These are phyloP conservation scores for Viridothelium virens DNA, from an alignment of 495 filamentous ascomycete genomes.

Conservation along the genomic window DNA sequence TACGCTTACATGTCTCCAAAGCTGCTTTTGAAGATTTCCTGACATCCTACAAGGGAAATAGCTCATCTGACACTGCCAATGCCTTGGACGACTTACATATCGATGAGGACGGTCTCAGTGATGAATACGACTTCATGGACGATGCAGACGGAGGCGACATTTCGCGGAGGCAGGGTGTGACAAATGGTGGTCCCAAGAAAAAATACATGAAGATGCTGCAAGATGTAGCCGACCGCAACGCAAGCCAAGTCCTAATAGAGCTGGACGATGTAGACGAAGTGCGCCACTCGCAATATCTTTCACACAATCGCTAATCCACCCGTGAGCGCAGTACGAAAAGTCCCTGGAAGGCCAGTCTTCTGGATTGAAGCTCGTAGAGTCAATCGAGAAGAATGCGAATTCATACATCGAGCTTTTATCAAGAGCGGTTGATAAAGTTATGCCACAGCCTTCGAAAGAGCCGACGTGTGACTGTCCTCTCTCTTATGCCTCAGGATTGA, in stretches of 20 bases:
- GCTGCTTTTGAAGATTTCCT: slow-evolving; percentile 85
- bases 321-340: slow-evolving; percentile 57
- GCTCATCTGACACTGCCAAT: slow-evolving; percentile 63
- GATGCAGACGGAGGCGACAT: slow-evolving; percentile 54
- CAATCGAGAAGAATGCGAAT: slow-evolving; percentile 81
- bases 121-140: slow-evolving; percentile 94
- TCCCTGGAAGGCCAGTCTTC: slow-evolving; percentile 40
- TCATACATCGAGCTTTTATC: slow-evolving; percentile 92
- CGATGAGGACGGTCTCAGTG: slow-evolving; percentile 78
- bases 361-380: slow-evolving; percentile 66
- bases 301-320: neutral
- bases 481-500: neutral
- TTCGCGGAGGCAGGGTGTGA: slow-evolving; percentile 34
- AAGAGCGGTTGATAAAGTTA: slow-evolving; percentile 73
- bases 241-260: slow-evolving; percentile 71
- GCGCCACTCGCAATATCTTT: slow-evolving; percentile 23
- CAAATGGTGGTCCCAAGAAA: slow-evolving; percentile 50
- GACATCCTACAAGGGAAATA: slow-evolving; percentile 68
- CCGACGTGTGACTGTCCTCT: slow-evolving; percentile 54
- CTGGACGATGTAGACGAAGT: slow-evolving; percentile 77
- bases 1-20: slow-evolving; percentile 30
- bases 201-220: slow-evolving; percentile 93
- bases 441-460: slow-evolving; percentile 72
- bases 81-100: slow-evolving; percentile 79
- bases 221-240: slow-evolving; percentile 70